These are phyloP conservation scores for Leccinellum rugosiceps DNA, from an alignment of 768 basidiomycete species.

Conservation along the genomic window DNA sequence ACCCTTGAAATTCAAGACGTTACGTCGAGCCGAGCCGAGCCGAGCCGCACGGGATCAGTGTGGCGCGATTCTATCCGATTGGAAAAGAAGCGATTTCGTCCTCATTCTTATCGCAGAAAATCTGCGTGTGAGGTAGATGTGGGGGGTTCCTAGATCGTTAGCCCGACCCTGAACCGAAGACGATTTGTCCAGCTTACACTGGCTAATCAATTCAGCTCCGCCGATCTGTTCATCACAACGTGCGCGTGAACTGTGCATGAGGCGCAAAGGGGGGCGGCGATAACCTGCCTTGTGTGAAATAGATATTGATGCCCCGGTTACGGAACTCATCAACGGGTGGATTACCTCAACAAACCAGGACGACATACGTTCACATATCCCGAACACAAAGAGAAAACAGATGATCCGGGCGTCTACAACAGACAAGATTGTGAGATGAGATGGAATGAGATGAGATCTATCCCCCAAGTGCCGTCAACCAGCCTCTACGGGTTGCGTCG, in stretches of 20 bases:
- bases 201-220: neutral
- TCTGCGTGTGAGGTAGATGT: neutral
- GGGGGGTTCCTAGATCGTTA: neutral
- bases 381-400: neutral
- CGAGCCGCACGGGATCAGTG: neutral
- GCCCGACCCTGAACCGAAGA: neutral
- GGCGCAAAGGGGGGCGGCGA: neutral
- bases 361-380: constrained; percentile 2
- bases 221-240: neutral
- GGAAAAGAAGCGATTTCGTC: neutral
- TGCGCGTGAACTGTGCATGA: neutral
- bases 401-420: neutral
- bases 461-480: constrained; percentile 1
- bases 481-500: constrained; percentile 1
- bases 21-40: neutral
- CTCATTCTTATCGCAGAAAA: neutral
- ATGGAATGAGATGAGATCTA: neutral
- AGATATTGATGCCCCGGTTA: neutral
- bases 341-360: constrained; percentile 3
- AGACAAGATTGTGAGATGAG: neutral
- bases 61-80: neutral
- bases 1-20: neutral
- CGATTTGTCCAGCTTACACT: neutral
- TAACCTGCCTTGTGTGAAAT: neutral
- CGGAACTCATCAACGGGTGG: neutral